phyloP scores from a whole-genome alignment of 768 basidiomycete species.

The Phanerochaete sordida region DNA sequence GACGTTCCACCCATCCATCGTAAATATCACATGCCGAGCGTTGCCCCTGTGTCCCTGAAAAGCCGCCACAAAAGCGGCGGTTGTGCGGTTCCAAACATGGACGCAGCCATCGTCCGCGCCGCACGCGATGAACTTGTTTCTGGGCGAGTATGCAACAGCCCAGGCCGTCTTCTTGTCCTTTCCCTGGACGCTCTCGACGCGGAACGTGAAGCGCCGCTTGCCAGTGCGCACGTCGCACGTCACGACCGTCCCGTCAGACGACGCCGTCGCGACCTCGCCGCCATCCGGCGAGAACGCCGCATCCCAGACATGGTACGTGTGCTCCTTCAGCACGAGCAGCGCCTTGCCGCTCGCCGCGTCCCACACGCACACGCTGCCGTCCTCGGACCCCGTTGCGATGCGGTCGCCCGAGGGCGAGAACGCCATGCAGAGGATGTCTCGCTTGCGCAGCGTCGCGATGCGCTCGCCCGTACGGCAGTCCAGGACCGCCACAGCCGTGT shows the following conservation, averaged over 20 bases:
- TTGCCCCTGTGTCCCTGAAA: conserved; percentile 25
- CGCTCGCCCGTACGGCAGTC: conserved; percentile 3
- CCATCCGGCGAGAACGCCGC: conserved; percentile 43
- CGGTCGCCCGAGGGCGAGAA: conserved; percentile 17
- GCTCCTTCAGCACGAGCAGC: conserved; percentile 8
- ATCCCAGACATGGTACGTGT: conserved; percentile 25
- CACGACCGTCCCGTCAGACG: conserved; percentile 27
- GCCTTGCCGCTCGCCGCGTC: conserved; percentile 16
- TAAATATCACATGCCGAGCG: conserved; percentile 34
- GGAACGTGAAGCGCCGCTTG: conserved; percentile 5
- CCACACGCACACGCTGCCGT: conserved; percentile 21
- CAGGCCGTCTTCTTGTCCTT: conserved; percentile 5
- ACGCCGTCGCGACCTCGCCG: conserved; percentile 37
- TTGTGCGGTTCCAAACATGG: conserved; percentile 10
- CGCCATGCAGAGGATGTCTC: conserved; percentile 14
- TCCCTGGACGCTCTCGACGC: too few species aligned
- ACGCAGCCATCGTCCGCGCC: conserved; percentile 19
- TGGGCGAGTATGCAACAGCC: conserved; percentile 8
- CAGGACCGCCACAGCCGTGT: conserved; percentile 14
- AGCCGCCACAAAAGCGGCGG: conserved; percentile 8
- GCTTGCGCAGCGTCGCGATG: conserved; percentile 10
- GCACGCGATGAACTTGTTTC: conserved; percentile 16
- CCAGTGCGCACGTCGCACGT: conserved; percentile 15
- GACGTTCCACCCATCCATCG: conserved; percentile 38
- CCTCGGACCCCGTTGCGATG: conserved; percentile 20